These are phyloP conservation scores for Lecanicillium sp. DNA, from an alignment of 2,329 filamentous ascomycete genomes.

Conservation along the genomic window DNA sequence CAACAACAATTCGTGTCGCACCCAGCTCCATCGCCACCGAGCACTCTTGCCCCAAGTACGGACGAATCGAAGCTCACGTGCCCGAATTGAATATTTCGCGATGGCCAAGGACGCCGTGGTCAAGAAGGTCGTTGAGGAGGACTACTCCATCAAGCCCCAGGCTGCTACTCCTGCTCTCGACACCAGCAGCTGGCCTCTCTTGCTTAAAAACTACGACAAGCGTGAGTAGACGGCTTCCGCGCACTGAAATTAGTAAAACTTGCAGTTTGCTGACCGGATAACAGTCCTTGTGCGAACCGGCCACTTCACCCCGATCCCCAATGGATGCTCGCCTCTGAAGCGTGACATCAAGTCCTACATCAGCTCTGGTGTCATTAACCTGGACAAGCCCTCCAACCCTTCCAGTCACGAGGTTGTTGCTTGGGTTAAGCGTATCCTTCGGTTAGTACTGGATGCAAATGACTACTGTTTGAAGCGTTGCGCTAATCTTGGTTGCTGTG, in stretches of 20 bases:
- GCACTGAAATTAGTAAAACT: conserved; percentile 6
- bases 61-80: background rate
- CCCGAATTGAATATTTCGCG: conserved; percentile 1
- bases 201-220: conserved; percentile 94
- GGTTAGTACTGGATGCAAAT: conserved; percentile 45
- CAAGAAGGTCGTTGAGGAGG: conserved; percentile 44
- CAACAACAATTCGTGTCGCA: conserved; percentile 6
- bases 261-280: conserved; percentile 16
- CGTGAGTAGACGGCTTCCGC: conserved; percentile 45
- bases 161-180: conserved; percentile 68
- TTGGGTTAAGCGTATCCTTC: conserved; percentile 96
- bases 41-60: background rate
- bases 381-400: conserved; percentile 79
- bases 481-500: conserved; percentile 2
- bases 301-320: conserved; percentile 94
- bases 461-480: background rate
- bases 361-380: conserved; percentile 95
- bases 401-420: conserved; percentile 98
- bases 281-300: conserved; percentile 84
- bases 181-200: conserved; percentile 84
- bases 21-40: conserved; percentile 13
- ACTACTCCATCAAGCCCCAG: conserved; percentile 90
- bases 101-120: conserved; percentile 40
- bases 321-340: conserved; percentile 83
- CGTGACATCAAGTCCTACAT: conserved; percentile 96